Evolutionary conservation across 23 red algal genomes (phyloP).

Genomic region (Chondrus crispus): DNA sequence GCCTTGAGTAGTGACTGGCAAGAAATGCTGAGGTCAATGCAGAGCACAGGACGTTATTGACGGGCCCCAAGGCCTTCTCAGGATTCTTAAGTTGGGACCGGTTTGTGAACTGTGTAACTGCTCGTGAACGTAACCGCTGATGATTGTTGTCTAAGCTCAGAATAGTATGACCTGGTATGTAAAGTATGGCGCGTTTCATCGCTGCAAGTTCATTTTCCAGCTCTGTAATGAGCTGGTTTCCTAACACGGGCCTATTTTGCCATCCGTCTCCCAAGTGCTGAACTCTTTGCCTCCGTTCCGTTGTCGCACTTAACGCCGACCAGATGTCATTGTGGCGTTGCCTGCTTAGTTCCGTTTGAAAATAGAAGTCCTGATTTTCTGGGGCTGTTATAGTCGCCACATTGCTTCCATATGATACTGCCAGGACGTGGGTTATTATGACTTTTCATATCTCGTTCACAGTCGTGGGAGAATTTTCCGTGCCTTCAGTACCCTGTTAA

Average conservation of each 20-base stretch:
- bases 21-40: constrained; percentile 6
- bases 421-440: not conserved
- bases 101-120: constrained; percentile 5
- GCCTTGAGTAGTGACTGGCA: not conserved
- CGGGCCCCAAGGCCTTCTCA: not conserved
- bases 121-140: not conserved
- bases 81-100: constrained; percentile 7
- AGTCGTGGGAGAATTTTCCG: not conserved
- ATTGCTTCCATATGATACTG: not conserved
- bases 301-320: not conserved
- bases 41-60: constrained; percentile 23
- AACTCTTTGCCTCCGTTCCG: not conserved
- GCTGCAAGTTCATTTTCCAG: not conserved
- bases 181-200: not conserved
- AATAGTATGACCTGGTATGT: not conserved
- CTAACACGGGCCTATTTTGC: not conserved
- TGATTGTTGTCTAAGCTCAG: not conserved
- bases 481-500: not conserved
- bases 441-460: not conserved
- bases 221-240: constrained; percentile 14
- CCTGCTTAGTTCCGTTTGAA: not conserved
- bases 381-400: not conserved
- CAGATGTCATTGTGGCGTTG: not conserved
- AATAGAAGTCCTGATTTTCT: constrained; percentile 10
- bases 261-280: not conserved